Conservation (phyloP, 2,329 filamentous ascomycete species). For the Arthrinium puccinioides region DNA sequence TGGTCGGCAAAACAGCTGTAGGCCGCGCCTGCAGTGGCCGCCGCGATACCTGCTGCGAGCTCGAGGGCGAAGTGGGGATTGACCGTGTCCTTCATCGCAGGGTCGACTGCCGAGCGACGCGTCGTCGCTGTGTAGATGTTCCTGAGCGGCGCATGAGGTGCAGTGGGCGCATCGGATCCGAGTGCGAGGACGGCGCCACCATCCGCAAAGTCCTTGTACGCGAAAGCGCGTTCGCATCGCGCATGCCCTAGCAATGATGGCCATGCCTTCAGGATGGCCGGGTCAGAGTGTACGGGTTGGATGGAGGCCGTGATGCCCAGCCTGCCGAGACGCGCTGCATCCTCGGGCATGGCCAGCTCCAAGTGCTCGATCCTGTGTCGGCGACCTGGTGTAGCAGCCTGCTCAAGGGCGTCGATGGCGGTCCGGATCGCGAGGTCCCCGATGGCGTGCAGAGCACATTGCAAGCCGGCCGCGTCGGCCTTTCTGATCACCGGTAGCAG, state of each 20-base stretch:
- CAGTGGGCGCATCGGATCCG: slow-evolving; percentile 38
- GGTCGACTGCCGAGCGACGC: slow-evolving; percentile 31
- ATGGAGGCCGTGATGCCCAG: slow-evolving; percentile 55
- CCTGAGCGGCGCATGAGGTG: slow-evolving; percentile 32
- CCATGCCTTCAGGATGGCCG: slow-evolving; percentile 55
- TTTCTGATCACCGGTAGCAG: slow-evolving; percentile 45
- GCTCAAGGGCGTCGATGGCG: slow-evolving; percentile 49
- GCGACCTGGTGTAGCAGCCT: slow-evolving; percentile 30
- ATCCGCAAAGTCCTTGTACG: slow-evolving; percentile 53
- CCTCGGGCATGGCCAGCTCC: slow-evolving; percentile 47
- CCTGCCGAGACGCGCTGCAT: slow-evolving; percentile 47
- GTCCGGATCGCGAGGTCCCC: slow-evolving; percentile 52
- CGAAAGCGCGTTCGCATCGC: slow-evolving; percentile 52
- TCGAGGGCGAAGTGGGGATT: slow-evolving; percentile 33
- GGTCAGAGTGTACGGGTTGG: slow-evolving; percentile 52
- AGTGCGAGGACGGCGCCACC: slow-evolving; percentile 35
- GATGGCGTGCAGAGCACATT: slow-evolving; percentile 59
- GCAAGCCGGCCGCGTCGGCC: slow-evolving; percentile 47
- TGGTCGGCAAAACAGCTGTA: slow-evolving; percentile 36
- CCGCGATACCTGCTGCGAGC: slow-evolving; percentile 30
- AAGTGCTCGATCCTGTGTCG: slow-evolving; percentile 60
- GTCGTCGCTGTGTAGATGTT: slow-evolving; percentile 41
- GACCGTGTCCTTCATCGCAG: slow-evolving; percentile 23
- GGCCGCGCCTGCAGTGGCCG: slow-evolving; percentile 33
- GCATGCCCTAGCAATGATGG: slow-evolving; percentile 46